A percentile compares a stretch with the other conserved stretches of the same genome.
Evolutionary conservation across 2,329 filamentous ascomycete species (phyloP).

Genomic region (Elsinoe arachidis): DNA sequence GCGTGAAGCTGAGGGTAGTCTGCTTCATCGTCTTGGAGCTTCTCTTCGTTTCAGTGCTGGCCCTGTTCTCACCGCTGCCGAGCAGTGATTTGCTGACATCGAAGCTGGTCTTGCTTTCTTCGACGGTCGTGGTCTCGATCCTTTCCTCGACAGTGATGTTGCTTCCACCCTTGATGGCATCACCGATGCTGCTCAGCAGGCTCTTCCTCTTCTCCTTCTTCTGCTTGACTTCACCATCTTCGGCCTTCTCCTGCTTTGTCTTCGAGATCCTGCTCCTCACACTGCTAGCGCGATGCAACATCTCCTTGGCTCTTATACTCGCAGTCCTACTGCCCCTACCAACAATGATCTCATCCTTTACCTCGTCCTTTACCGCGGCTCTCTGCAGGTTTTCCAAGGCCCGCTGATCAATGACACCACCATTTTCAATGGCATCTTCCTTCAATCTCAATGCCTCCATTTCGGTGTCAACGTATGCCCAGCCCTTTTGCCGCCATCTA

Average conservation of each 20-base stretch:
- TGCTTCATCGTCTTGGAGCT: constrained; percentile 10
- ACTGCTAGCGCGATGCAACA: not conserved
- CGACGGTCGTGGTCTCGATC: not conserved
- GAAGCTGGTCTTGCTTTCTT: constrained; percentile 2
- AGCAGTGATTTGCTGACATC: constrained; percentile 1
- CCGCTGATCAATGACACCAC: constrained; percentile 5
- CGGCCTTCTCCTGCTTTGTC: not conserved
- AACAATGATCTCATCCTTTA: not conserved
- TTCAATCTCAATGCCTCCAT: constrained; percentile 13
- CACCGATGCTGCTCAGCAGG: not conserved
- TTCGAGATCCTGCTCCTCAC: constrained; percentile 1
- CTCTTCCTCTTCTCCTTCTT: constrained; percentile 10
- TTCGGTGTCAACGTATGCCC: constrained; percentile 16
- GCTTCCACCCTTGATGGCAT: not conserved
- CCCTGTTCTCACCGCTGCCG: not conserved
- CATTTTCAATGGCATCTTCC: constrained; percentile 16
- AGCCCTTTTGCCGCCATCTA: constrained; percentile 14
- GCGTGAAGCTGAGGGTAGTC: constrained; percentile 8
- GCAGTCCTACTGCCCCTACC: constrained; percentile 11
- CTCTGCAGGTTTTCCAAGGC: constrained; percentile 8
- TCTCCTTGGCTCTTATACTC: constrained; percentile 2
- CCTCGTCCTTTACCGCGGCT: not conserved
- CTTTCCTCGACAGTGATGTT: not conserved
- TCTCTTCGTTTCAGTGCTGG: constrained; percentile 1
- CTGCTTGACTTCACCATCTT: not conserved